Evolutionary conservation across 306 rosid species (phyloP).

Genomic region (Pterocarpus macrocarpus): DNA sequence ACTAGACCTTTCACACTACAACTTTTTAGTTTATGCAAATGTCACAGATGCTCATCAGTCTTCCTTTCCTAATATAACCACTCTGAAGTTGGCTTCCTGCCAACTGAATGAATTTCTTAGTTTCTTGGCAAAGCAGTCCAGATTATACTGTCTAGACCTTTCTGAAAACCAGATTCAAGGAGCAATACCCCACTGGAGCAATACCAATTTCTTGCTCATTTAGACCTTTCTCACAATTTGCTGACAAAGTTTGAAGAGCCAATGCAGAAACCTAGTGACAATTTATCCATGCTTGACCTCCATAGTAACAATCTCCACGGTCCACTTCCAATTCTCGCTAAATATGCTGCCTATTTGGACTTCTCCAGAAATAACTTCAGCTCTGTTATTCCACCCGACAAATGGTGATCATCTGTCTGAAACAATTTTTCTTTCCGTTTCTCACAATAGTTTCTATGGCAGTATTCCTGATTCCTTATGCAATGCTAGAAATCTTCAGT

Average conservation of each 20-base stretch:
- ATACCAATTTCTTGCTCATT: fast-evolving
- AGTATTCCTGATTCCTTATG: conserved; percentile 10
- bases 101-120: conserved; percentile 1
- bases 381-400: conserved; percentile 32
- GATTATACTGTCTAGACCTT: background rate
- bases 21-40: conserved; percentile 7
- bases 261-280: background rate
- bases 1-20: conserved; percentile 60
- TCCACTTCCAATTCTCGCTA: background rate
- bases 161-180: conserved; percentile 48
- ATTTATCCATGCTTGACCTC: background rate
- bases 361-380: conserved; percentile 47
- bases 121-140: conserved; percentile 47
- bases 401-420: background rate
- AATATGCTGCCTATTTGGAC: background rate
- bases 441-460: conserved; percentile 1
- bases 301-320: conserved; percentile 49
- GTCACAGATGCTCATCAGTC: background rate
- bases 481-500: conserved; percentile 14
- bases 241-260: conserved; percentile 34
- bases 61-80: background rate
- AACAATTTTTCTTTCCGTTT: background rate
- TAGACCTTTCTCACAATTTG: conserved; percentile 57
- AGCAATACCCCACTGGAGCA: conserved; percentile 58
- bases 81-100: conserved; percentile 51